Percentiles rank a stretch among this genome's conserved stretches.
Evolutionary conservation across 2,329 filamentous ascomycete genomes (phyloP).

Genomic region (Madurella mycetomatis): DNA sequence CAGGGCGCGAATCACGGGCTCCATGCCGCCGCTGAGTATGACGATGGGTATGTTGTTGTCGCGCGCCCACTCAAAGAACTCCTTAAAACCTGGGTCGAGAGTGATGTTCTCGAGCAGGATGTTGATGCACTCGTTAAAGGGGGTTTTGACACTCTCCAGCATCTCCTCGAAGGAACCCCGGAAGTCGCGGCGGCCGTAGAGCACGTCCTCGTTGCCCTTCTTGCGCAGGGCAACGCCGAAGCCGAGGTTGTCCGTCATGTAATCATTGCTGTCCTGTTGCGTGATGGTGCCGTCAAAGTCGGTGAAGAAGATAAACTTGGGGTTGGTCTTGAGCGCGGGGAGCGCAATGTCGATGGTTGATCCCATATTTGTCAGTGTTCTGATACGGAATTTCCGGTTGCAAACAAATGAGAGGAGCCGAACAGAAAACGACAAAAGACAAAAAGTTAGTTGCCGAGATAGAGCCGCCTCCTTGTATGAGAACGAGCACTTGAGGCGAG

Average conservation of each 20-base stretch:
- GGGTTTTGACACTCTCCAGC: slow-evolving; percentile 79
- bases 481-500: not conserved
- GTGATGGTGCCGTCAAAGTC: slow-evolving; percentile 98
- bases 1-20: slow-evolving; percentile 80
- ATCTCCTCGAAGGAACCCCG: slow-evolving; percentile 85
- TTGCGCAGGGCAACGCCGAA: slow-evolving; percentile 69
- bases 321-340: slow-evolving; percentile 61
- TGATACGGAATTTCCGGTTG: not conserved
- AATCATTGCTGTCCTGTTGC: slow-evolving; percentile 60
- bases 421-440: not conserved
- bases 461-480: not conserved
- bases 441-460: not conserved
- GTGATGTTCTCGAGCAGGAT: slow-evolving; percentile 77
- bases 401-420: not conserved
- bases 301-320: slow-evolving; percentile 95
- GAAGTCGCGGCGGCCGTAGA: slow-evolving; percentile 67
- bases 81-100: slow-evolving; percentile 81
- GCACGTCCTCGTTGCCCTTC: slow-evolving; percentile 70
- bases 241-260: slow-evolving; percentile 85
- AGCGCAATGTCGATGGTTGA: slow-evolving; percentile 39
- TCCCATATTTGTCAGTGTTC: slow-evolving; percentile 35
- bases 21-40: slow-evolving; percentile 88
- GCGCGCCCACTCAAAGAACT: slow-evolving; percentile 80
- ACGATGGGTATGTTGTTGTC: slow-evolving; percentile 85
- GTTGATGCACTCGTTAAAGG: slow-evolving; percentile 77